Evolutionary conservation across 2,329 filamentous ascomycete species (phyloP), one percentile per base, ranked within the genome.

Genomic region (Arthrinium phaeospermum): DNA sequence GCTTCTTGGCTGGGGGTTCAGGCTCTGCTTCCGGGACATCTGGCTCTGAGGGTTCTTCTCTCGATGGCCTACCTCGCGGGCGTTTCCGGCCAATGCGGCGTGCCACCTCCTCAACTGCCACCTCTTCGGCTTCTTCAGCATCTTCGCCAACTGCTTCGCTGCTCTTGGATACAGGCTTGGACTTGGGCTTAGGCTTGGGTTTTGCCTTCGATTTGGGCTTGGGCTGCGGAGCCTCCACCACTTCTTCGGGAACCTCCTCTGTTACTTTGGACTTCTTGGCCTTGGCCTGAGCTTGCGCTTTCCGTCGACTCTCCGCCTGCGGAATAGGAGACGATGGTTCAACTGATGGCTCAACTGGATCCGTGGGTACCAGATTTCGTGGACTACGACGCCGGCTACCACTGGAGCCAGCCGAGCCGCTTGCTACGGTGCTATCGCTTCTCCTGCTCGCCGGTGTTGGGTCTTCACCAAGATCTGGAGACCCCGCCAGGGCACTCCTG

Each of bases 101-200:
- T 3, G 86, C 86, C 4, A 85, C 84, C 74, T 88, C 85, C 5
- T 77, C 73, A 2, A 79, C 83, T 49, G 81, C 79, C 22, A 88
- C 82, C 67, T 87, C 85, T 69, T 87, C 82, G 0, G 85, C 86
- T 68, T 82, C 79, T 13, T 72, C 75, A 13, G 41, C 27, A 34
- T 70, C 70, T 45, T 64, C 51, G 37, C 67, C 72, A 34, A 76
- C 72, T 47, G 68, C 68, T 3, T 70, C 71, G 22, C 57, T 67
- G 69, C 44, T 22, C n/a, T 72, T 41, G 7, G 53, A 67, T 45
- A 53, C 57, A 8, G 68, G 51, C 57, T 51, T 57, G 7, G 53
- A 14, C 30, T 53, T 72, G 72, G 61, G 73, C 57, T 73, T 69
- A 30, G n/a, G 41, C 24, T 72, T 69, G 8, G 71, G 68, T 14